Percentiles rank a stretch among this genome's conserved stretches.
phyloP scores from a whole-genome alignment of 306 rosid species.

The Pterocarpus santalinus region DNA sequence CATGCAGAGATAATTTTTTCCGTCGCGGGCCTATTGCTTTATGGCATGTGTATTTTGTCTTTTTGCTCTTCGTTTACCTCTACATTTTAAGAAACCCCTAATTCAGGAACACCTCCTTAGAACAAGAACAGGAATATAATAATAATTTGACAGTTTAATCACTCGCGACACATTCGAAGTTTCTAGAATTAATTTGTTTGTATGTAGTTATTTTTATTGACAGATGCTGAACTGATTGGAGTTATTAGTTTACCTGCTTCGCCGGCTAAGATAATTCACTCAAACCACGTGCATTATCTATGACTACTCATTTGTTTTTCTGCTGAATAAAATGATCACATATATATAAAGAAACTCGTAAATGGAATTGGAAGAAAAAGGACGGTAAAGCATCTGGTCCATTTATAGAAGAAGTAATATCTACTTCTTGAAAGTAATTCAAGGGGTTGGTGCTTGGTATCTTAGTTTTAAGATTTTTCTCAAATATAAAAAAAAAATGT shows the following conservation, averaged over 20 bases:
- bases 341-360: neutral
- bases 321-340: neutral
- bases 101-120: neutral
- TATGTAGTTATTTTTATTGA: neutral
- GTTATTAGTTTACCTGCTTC: slow-evolving; percentile 31
- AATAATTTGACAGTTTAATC: neutral
- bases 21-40: neutral
- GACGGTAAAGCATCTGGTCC: too few relatives aligned
- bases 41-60: neutral
- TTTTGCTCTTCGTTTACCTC: neutral
- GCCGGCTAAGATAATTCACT: neutral
- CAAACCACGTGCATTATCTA: slow-evolving; percentile 8
- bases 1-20: neutral
- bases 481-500: too few relatives aligned
- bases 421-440: too few relatives aligned
- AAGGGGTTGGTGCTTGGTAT: too few relatives aligned
- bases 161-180: slow-evolving; percentile 10
- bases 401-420: too few relatives aligned
- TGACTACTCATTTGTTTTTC: neutral
- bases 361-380: too few relatives aligned
- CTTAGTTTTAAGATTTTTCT: too few relatives aligned
- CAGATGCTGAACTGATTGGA: neutral
- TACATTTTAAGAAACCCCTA: neutral
- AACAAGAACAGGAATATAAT: neutral
- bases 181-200: neutral